Evolutionary conservation across 192 early-diverging fungal species (phyloP).

Genomic region (Linnemannia schmuckeri): DNA sequence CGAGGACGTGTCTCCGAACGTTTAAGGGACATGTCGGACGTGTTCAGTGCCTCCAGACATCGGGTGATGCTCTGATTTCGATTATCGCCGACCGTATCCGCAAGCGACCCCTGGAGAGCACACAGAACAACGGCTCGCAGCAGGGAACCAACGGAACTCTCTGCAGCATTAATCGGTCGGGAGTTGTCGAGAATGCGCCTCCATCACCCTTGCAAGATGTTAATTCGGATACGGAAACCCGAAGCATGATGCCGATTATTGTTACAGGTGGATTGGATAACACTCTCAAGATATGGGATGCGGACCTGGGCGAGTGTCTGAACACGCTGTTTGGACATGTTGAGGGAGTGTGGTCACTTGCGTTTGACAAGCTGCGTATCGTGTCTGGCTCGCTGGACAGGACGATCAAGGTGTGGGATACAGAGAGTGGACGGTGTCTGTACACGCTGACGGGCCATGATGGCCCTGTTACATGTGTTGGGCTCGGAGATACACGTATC

Average conservation of each 20-base stretch:
- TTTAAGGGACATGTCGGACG: constrained; percentile 82
- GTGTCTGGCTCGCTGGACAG: constrained; percentile 78
- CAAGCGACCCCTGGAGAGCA: constrained; percentile 12
- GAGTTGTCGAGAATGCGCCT: constrained; percentile 60
- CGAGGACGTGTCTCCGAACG: constrained; percentile 74
- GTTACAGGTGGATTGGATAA: constrained; percentile 90
- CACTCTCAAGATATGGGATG: constrained; percentile 93
- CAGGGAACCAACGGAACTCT: constrained; percentile 15
- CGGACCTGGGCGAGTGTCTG: constrained; percentile 81
- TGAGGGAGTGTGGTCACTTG: constrained; percentile 86
- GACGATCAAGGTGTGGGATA: constrained; percentile 83
- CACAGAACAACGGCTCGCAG: background rate
- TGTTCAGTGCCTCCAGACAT: constrained; percentile 70
- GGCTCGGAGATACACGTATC: constrained; percentile 89
- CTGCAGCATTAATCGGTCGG: constrained; percentile 52
- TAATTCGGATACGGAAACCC: constrained; percentile 31
- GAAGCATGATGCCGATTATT: constrained; percentile 66
- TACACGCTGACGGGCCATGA: constrained; percentile 74
- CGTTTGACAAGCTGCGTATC: constrained; percentile 81
- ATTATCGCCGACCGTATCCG: constrained; percentile 44
- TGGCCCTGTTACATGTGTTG: constrained; percentile 84
- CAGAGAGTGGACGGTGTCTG: constrained; percentile 74
- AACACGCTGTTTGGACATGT: constrained; percentile 85
- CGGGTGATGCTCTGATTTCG: constrained; percentile 50
- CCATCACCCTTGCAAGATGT: constrained; percentile 33